Conservation (phyloP, 495 filamentous ascomycete genomes). For the Penicillium arizonense region DNA sequence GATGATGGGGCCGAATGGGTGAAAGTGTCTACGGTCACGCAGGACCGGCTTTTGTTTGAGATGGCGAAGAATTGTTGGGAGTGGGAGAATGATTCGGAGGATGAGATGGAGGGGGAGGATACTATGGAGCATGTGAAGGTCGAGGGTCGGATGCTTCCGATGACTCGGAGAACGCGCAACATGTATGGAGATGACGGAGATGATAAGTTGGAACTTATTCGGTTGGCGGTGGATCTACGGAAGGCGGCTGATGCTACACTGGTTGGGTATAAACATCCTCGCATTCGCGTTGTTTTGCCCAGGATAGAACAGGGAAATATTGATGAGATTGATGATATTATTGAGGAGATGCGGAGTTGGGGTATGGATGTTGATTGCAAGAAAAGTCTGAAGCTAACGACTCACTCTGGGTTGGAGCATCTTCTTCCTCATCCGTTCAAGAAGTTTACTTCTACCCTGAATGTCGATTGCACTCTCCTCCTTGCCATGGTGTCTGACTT, state of each 20-base stretch:
- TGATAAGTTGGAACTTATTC: slow-evolving; percentile 55
- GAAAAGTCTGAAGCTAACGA: slow-evolving; percentile 19
- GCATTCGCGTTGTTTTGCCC: slow-evolving; percentile 59
- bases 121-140: slow-evolving; percentile 36
- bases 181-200: slow-evolving; percentile 35
- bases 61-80: slow-evolving; percentile 66
- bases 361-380: slow-evolving; percentile 54
- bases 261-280: slow-evolving; percentile 57
- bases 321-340: slow-evolving; percentile 55
- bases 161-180: too few species aligned
- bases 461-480: slow-evolving; percentile 74
- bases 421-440: slow-evolving; percentile 56
- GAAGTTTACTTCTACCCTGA: slow-evolving; percentile 56
- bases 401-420: slow-evolving; percentile 32
- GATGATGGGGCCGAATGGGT: slow-evolving; percentile 58
- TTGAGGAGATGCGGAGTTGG: slow-evolving; percentile 55
- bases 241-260: slow-evolving; percentile 53
- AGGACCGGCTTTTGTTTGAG: slow-evolving; percentile 56
- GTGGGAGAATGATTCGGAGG: slow-evolving; percentile 31
- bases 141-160: slow-evolving; percentile 9
- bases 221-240: slow-evolving; percentile 52
- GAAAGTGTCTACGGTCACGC: slow-evolving; percentile 60
- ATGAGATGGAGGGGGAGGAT: slow-evolving; percentile 31
- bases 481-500: slow-evolving; percentile 72
- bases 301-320: slow-evolving; percentile 49